Percentiles rank a stretch among this genome's conserved stretches.
These are phyloP conservation scores for Acer campestre DNA, from an alignment of 345 rosid genomes.

Conservation along the genomic window DNA sequence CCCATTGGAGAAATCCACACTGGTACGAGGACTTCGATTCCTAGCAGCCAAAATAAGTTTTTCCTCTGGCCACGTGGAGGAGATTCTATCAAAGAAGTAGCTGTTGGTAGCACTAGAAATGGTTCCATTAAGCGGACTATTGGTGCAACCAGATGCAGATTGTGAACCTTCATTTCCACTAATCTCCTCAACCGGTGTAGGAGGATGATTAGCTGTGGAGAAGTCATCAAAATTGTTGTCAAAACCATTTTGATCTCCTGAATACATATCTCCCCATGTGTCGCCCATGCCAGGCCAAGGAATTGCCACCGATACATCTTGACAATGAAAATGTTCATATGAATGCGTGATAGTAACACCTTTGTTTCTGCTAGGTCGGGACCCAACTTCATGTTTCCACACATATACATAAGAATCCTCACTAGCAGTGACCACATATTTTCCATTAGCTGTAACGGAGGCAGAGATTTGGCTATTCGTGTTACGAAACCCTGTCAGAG, in stretches of 20 bases:
- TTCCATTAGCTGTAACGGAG: conserved; percentile 75
- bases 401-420: conserved; percentile 94
- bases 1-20: conserved; percentile 56
- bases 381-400: conserved; percentile 88
- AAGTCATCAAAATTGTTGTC: conserved; percentile 52
- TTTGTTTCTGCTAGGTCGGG: conserved; percentile 74
- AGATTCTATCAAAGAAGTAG: conserved; percentile 86
- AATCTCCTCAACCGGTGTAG: conserved; percentile 69
- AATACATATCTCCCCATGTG: conserved; percentile 48
- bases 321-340: conserved; percentile 87
- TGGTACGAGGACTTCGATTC: conserved; percentile 51
- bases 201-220: conserved; percentile 75
- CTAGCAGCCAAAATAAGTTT: conserved; percentile 51
- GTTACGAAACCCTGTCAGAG: conserved; percentile 81
- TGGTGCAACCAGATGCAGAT: conserved; percentile 40
- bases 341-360: conserved; percentile 64
- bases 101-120: conserved; percentile 77
- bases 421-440: conserved; percentile 86
- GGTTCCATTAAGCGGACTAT: conserved; percentile 70
- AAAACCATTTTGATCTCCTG: conserved; percentile 44
- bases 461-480: conserved; percentile 91
- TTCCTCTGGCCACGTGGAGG: conserved; percentile 95
- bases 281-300: conserved; percentile 89
- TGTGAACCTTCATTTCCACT: conserved; percentile 44
- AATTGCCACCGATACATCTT: conserved; percentile 81